Conservation (phyloP, 768 basidiomycete genomes). For the Leccinum barrowsii region DNA sequence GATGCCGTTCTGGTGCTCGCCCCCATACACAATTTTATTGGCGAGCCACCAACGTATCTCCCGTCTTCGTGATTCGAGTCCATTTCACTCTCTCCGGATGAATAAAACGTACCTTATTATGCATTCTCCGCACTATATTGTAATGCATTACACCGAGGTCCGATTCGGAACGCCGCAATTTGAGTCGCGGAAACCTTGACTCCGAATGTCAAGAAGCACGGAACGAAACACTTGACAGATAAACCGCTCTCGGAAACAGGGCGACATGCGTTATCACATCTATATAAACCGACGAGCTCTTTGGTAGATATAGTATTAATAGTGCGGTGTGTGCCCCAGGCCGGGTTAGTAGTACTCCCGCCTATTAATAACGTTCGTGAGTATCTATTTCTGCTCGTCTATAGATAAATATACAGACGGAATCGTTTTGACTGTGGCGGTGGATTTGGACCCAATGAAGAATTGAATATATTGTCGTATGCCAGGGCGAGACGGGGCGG, state of each 20-base stretch:
- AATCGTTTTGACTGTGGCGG: neutral
- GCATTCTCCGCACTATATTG: too few relatives aligned
- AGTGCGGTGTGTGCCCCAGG: neutral
- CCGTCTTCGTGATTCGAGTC: neutral
- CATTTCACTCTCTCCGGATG: neutral
- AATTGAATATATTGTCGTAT: neutral
- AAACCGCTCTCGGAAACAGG: neutral
- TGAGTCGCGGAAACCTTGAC: neutral
- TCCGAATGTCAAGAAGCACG: neutral
- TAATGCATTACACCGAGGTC: neutral
- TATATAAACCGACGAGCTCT: neutral
- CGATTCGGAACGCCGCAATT: neutral
- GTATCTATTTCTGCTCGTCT: neutral
- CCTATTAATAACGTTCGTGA: neutral
- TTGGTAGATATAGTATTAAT: neutral
- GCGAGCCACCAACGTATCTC: neutral
- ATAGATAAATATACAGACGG: neutral
- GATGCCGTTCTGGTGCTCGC: neutral
- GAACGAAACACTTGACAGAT: neutral
- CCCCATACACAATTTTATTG: neutral
- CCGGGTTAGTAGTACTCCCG: neutral
- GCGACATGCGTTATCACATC: neutral
- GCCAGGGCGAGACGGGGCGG: neutral
- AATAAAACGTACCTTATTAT: neutral
- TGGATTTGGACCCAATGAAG: neutral